A percentile compares a stretch with the other conserved stretches of the same genome.
phyloP scores from a whole-genome alignment of 768 basidiomycete species.

The Lactarius trivialis region DNA sequence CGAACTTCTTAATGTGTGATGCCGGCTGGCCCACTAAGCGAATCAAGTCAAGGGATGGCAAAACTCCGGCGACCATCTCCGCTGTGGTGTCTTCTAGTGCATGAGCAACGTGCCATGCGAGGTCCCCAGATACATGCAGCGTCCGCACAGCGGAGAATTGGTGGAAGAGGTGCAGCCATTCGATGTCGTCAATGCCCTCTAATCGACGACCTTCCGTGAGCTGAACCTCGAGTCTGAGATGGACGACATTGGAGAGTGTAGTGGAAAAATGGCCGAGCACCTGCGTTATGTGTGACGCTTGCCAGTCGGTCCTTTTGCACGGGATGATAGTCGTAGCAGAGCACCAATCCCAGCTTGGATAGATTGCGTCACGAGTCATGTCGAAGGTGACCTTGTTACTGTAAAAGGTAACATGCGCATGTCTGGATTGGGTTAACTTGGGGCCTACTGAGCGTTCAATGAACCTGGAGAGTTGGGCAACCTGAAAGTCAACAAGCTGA shows the following conservation, averaged over 20 bases:
- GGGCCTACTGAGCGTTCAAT: too few relatives aligned
- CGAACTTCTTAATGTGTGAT: neutral
- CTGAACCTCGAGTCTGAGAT: neutral
- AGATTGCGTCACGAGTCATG: too few relatives aligned
- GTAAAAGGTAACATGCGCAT: too few relatives aligned
- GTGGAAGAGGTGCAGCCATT: neutral
- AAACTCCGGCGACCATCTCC: neutral
- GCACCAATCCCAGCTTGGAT: too few relatives aligned
- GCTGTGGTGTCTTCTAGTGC: neutral
- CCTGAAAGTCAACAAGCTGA: neutral
- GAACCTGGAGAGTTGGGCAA: too few relatives aligned
- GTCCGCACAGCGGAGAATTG: neutral
- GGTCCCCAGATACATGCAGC: neutral
- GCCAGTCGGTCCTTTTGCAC: neutral
- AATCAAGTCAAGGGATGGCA: neutral
- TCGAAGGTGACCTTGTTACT: too few relatives aligned
- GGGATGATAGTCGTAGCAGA: too few relatives aligned
- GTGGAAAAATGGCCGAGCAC: neutral
- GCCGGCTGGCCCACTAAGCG: neutral
- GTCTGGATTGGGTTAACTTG: too few relatives aligned
- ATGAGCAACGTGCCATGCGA: neutral
- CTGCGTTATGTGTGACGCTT: neutral
- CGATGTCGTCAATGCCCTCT: neutral
- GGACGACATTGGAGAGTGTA: neutral
- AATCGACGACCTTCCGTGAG: neutral